Evolutionary conservation across 345 rosid genomes (phyloP).

Genomic region (Passiflora organensis): DNA sequence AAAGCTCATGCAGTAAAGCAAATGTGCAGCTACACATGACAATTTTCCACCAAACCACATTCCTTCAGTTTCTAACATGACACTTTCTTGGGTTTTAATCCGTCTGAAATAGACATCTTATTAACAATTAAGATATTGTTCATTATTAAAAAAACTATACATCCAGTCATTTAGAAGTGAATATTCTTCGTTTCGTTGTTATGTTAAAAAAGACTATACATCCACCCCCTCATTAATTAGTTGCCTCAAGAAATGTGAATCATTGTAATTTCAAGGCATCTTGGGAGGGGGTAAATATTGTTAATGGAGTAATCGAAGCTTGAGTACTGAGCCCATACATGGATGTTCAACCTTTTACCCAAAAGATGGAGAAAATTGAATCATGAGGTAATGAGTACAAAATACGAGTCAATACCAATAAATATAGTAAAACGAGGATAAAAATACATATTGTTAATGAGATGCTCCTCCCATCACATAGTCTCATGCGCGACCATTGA

Average conservation of each 20-base stretch:
- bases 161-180: not conserved
- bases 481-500: slow-evolving; percentile 15
- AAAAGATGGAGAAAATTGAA: slow-evolving; percentile 26
- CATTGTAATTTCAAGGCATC: not conserved
- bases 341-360: slow-evolving; percentile 5
- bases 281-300: not conserved
- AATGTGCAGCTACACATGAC: not conserved
- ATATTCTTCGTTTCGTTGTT: too few species aligned
- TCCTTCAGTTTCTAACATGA: not conserved
- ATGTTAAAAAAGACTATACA: too few species aligned
- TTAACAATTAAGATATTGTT: too few species aligned
- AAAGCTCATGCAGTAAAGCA: not conserved
- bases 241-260: not conserved
- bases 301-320: not conserved
- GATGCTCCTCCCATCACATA: slow-evolving; percentile 7
- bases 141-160: too few species aligned
- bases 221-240: not conserved
- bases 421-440: not conserved
- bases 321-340: slow-evolving; percentile 26
- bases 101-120: too few species aligned
- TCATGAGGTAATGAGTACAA: slow-evolving; percentile 45
- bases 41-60: not conserved
- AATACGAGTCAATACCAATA: slow-evolving; percentile 29
- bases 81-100: too few species aligned
- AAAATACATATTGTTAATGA: not conserved